Percentiles rank a stretch among this genome's conserved stretches.
Conservation (phyloP, 2,329 filamentous ascomycete genomes). For the Ophiostoma sp. region DNA sequence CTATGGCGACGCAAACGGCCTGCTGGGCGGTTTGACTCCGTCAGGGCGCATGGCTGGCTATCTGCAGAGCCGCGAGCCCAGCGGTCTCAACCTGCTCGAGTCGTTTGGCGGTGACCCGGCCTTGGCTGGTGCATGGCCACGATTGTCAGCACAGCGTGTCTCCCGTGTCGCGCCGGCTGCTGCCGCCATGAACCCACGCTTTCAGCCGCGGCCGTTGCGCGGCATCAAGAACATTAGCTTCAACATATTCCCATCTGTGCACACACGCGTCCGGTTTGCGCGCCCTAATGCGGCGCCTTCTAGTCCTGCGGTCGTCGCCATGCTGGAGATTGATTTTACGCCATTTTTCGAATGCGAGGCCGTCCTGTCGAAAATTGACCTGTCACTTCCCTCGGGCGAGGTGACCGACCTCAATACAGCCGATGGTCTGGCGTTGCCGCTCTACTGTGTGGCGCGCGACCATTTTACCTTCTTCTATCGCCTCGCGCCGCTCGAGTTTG, state of each 20-base stretch:
- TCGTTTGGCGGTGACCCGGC: constrained; percentile 67
- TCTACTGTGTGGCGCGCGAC: constrained; percentile 68
- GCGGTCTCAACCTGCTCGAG: constrained; percentile 75
- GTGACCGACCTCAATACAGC: constrained; percentile 57
- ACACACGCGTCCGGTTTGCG: constrained; percentile 72
- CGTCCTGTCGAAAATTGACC: constrained; percentile 58
- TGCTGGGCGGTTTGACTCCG: not conserved
- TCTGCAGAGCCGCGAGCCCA: constrained; percentile 66
- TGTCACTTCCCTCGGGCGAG: constrained; percentile 58
- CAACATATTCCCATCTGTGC: constrained; percentile 66
- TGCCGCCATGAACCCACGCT: constrained; percentile 47
- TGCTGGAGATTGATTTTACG: constrained; percentile 73
- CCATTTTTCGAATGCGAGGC: constrained; percentile 67
- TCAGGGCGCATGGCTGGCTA: constrained; percentile 50
- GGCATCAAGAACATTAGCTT: constrained; percentile 60
- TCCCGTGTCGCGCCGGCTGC: constrained; percentile 69
- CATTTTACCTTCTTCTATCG: constrained; percentile 75
- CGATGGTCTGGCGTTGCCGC: constrained; percentile 53
- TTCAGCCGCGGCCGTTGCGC: constrained; percentile 60
- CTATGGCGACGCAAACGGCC: not conserved
- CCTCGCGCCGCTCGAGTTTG: constrained; percentile 55
- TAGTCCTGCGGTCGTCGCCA: constrained; percentile 63
- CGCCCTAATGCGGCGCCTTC: constrained; percentile 60
- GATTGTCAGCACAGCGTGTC: constrained; percentile 71
- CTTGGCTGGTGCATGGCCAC: constrained; percentile 61